These are phyloP conservation scores for Nicotiana attenuata DNA, from an alignment of 257 asterid species.

Conservation along the genomic window DNA sequence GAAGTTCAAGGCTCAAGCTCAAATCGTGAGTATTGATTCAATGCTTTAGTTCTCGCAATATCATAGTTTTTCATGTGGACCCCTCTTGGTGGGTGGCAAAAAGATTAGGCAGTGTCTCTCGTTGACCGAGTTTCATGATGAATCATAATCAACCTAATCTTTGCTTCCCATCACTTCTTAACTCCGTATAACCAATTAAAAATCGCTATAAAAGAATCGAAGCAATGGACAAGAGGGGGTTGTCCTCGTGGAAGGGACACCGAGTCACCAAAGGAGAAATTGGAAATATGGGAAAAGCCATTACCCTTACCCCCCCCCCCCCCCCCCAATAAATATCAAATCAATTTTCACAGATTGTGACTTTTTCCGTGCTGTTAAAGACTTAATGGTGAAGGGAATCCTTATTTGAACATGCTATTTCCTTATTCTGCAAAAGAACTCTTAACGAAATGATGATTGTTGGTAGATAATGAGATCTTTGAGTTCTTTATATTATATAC, in stretches of 20 bases:
- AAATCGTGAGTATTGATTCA: slow-evolving; percentile 45
- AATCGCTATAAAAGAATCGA: neutral
- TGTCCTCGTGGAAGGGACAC: slow-evolving; percentile 5
- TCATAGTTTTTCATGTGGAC: slow-evolving; percentile 4
- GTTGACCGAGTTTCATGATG: neutral
- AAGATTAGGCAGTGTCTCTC: neutral
- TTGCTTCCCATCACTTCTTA: neutral
- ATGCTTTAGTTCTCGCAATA: slow-evolving; percentile 13
- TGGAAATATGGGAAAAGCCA: neutral
- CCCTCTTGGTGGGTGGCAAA: slow-evolving; percentile 9
- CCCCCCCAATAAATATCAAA: neutral
- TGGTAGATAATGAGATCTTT: neutral
- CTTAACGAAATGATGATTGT: neutral
- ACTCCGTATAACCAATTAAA: neutral
- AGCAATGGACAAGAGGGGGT: neutral
- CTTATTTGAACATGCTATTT: neutral
- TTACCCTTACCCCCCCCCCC: neutral
- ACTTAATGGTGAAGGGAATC: neutral
- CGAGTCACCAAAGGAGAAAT: neutral
- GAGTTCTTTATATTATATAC: neutral
- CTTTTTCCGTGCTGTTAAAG: neutral
- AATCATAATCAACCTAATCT: neutral
- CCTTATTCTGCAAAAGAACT: slow-evolving; percentile 3
- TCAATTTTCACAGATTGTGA: neutral
- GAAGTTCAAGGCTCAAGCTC: slow-evolving; percentile 39